Evolutionary conservation across 306 rosid species (phyloP).

Genomic region (Carpinus viminea): DNA sequence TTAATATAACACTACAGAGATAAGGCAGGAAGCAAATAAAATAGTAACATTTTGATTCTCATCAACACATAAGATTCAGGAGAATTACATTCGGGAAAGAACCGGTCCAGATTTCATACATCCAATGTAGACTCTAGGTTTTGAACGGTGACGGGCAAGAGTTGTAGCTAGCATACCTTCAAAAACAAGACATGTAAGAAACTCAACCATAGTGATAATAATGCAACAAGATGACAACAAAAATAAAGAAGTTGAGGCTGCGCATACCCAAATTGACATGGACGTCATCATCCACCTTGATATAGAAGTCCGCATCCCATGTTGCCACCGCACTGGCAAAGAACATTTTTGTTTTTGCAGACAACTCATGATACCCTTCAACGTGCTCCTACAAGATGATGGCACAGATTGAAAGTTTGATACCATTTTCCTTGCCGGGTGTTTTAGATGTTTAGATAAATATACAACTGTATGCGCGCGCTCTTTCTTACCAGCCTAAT

Average conservation of each 20-base stretch:
- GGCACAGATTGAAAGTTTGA: conserved; percentile 19
- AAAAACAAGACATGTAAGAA: conserved; percentile 19
- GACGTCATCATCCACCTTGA: conserved; percentile 97
- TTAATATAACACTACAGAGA: conserved; percentile 4
- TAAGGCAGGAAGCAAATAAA: neutral
- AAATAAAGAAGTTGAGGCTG: conserved; percentile 15
- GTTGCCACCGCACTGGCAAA: conserved; percentile 83
- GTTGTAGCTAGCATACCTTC: conserved; percentile 88
- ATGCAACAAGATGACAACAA: conserved; percentile 5
- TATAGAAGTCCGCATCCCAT: conserved; percentile 97
- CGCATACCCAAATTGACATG: conserved; percentile 91
- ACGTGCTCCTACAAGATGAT: conserved; percentile 73
- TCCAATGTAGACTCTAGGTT: conserved; percentile 93
- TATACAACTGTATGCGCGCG: neutral
- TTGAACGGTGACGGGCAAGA: conserved; percentile 80
- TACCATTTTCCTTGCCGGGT: conserved; percentile 21
- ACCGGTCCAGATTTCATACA: conserved; percentile 99
- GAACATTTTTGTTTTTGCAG: conserved; percentile 91
- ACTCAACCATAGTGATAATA: neutral
- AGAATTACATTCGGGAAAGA: conserved; percentile 74
- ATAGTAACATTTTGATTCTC: neutral
- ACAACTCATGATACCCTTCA: conserved; percentile 97
- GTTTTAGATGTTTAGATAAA: conserved; percentile 12
- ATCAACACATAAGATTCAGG: conserved; percentile 2
- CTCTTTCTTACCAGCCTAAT: conserved; percentile 52